phyloP scores from a whole-genome alignment of 805 yeast genomes.

The Wickerhamiella siamensis region DNA sequence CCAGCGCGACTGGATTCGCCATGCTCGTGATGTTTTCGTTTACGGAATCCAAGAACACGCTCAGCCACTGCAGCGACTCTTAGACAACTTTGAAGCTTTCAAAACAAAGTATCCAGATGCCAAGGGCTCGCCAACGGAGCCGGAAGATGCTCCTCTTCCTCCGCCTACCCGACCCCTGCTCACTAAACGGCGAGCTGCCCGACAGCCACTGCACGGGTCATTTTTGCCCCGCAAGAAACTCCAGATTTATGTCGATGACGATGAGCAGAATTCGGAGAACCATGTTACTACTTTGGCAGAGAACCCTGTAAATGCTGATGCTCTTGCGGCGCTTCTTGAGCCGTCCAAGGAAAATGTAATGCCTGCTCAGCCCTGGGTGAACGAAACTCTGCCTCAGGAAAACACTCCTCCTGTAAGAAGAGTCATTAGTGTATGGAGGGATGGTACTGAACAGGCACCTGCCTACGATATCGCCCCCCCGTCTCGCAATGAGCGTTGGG shows the following conservation, averaged over 20 bases:
- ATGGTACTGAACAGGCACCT: neutral
- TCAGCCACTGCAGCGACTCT: conserved; percentile 42
- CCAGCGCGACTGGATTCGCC: conserved; percentile 29
- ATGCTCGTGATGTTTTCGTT: conserved; percentile 46
- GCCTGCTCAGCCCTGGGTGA: conserved; percentile 45
- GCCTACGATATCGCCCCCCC: neutral
- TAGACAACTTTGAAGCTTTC: conserved; percentile 33
- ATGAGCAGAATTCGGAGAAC: conserved; percentile 27
- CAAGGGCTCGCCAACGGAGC: neutral
- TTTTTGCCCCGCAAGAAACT: neutral
- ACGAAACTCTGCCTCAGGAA: conserved; percentile 30
- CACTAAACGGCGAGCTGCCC: neutral
- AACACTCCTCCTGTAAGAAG: neutral
- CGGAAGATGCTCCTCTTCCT: conserved; percentile 1
- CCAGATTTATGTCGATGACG: neutral
- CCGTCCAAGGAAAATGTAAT: conserved; percentile 46
- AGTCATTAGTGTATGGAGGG: neutral
- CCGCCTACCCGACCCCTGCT: neutral
- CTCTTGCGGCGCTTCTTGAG: neutral
- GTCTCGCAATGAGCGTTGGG: conserved; percentile 1
- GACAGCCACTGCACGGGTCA: neutral
- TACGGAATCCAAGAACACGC: conserved; percentile 49
- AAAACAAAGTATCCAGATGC: conserved; percentile 21
- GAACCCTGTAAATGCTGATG: neutral
- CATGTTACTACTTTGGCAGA: neutral